A percentile compares a stretch with the other conserved stretches of the same genome.
Conservation (phyloP, 345 rosid genomes). For the Sonneratia caseolaris region DNA sequence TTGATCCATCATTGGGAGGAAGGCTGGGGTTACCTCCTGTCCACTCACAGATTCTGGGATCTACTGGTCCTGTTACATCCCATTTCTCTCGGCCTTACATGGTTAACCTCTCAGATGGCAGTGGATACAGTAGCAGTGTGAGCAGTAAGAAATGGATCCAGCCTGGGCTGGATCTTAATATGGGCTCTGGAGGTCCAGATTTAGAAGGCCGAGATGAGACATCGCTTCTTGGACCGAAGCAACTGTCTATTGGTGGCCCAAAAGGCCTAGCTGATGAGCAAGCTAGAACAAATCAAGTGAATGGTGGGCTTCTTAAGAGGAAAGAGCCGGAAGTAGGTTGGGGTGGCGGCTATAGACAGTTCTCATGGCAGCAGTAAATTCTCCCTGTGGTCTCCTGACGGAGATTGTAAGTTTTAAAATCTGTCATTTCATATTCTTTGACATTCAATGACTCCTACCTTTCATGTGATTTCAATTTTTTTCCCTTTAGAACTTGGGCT, state of each 20-base stretch:
- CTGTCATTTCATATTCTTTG: too few relatives aligned
- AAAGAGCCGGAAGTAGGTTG: constrained; percentile 91
- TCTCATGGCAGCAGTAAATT: constrained; percentile 60
- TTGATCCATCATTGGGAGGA: constrained; percentile 59
- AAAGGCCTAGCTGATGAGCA: constrained; percentile 57
- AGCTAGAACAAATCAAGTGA: constrained; percentile 54
- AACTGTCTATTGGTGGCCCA: constrained; percentile 38
- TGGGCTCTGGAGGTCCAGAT: constrained; percentile 64
- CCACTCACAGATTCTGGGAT: constrained; percentile 53
- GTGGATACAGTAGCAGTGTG: constrained; percentile 24
- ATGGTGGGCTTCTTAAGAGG: constrained; percentile 54
- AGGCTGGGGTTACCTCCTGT: constrained; percentile 50
- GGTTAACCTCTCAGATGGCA: constrained; percentile 50
- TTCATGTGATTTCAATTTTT: too few relatives aligned
- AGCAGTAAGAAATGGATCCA: constrained; percentile 58
- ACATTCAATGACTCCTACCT: too few relatives aligned
- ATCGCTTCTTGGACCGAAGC: constrained; percentile 35
- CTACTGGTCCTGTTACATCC: constrained; percentile 42
- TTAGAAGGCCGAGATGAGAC: constrained; percentile 61
- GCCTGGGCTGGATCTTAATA: constrained; percentile 69
- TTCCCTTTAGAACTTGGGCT: too few relatives aligned
- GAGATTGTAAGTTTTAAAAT: constrained; percentile 30
- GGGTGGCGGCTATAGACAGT: constrained; percentile 61
- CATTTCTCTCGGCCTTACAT: constrained; percentile 53
- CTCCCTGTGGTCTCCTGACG: constrained; percentile 15